A percentile compares a stretch with the other conserved stretches of the same genome.
phyloP scores from a whole-genome alignment of 306 rosid species.

The Prunus padus region DNA sequence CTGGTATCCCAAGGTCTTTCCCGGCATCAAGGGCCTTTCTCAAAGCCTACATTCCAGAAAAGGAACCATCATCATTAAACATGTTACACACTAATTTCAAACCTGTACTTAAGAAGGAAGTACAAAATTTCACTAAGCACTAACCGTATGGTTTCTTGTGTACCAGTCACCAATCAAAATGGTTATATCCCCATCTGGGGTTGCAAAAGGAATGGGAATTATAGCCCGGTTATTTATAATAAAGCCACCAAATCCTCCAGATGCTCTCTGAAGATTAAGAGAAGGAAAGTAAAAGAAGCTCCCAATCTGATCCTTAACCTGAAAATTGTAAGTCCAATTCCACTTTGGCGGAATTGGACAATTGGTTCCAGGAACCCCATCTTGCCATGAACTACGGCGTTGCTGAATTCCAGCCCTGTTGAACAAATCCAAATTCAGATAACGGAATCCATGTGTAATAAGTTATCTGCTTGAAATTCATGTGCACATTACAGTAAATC shows the following conservation, averaged over 20 bases:
- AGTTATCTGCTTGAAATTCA: constrained; percentile 14
- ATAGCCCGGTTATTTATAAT: constrained; percentile 58
- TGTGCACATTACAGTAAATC: constrained; percentile 12
- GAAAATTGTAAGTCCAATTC: constrained; percentile 97
- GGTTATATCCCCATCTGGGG: constrained; percentile 73
- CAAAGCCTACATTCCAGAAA: constrained; percentile 62
- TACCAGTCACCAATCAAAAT: constrained; percentile 91
- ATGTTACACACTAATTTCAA: neutral
- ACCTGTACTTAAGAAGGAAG: constrained; percentile 10
- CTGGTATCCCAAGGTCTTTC: constrained; percentile 89
- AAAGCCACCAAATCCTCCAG: constrained; percentile 91
- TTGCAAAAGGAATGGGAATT: constrained; percentile 78
- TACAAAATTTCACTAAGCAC: constrained; percentile 28
- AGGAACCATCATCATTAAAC: constrained; percentile 25
- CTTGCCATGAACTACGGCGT: constrained; percentile 88
- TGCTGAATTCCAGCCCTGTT: constrained; percentile 93
- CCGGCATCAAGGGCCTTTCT: constrained; percentile 80
- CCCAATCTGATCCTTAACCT: constrained; percentile 95
- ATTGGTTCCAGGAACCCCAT: constrained; percentile 89
- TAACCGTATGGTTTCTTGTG: constrained; percentile 83
- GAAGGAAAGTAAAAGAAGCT: constrained; percentile 96
- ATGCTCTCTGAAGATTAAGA: constrained; percentile 82
- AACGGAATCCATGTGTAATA: constrained; percentile 10
- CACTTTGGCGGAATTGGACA: constrained; percentile 97
- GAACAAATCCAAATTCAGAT: constrained; percentile 20